phyloP scores from a whole-genome alignment of 2,329 filamentous ascomycete genomes.

The Talaromyces sp. region DNA sequence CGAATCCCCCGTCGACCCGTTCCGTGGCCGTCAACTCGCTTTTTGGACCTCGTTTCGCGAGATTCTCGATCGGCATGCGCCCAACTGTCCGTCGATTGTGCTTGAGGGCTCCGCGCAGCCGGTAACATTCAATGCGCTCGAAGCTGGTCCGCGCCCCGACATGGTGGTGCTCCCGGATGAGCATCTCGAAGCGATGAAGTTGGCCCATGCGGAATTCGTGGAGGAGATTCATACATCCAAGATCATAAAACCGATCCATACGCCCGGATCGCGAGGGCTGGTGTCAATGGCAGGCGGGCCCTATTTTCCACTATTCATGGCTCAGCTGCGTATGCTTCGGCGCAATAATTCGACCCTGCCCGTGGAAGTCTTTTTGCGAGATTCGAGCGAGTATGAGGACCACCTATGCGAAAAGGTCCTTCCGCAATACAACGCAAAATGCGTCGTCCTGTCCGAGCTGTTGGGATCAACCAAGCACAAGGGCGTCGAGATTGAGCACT shows the following conservation, averaged over 20 bases:
- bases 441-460: conserved; percentile 44
- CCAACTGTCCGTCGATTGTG: conserved; percentile 31
- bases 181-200: conserved; percentile 35
- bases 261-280: conserved; percentile 45
- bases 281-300: conserved; percentile 50
- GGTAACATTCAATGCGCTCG: conserved; percentile 31
- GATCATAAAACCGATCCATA: conserved; percentile 34
- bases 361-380: conserved; percentile 45
- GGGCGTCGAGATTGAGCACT: conserved; percentile 40
- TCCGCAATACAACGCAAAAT: conserved; percentile 41
- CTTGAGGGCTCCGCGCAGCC: conserved; percentile 25
- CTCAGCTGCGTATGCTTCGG: conserved; percentile 53
- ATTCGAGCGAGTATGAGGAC: conserved; percentile 40
- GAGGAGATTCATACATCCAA: conserved; percentile 30
- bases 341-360: conserved; percentile 51
- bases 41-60: conserved; percentile 38
- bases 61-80: conserved; percentile 32
- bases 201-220: conserved; percentile 43
- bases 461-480: conserved; percentile 28
- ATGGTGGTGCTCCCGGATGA: conserved; percentile 34
- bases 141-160: conserved; percentile 33
- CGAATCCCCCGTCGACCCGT: conserved; percentile 19
- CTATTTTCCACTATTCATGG: conserved; percentile 51
- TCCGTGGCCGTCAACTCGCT: conserved; percentile 30
- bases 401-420: conserved; percentile 40